Percentiles rank a stretch among this genome's conserved stretches.
These are phyloP conservation scores for Claviceps arundinis DNA, from an alignment of 2,329 filamentous ascomycete species.

Conservation along the genomic window DNA sequence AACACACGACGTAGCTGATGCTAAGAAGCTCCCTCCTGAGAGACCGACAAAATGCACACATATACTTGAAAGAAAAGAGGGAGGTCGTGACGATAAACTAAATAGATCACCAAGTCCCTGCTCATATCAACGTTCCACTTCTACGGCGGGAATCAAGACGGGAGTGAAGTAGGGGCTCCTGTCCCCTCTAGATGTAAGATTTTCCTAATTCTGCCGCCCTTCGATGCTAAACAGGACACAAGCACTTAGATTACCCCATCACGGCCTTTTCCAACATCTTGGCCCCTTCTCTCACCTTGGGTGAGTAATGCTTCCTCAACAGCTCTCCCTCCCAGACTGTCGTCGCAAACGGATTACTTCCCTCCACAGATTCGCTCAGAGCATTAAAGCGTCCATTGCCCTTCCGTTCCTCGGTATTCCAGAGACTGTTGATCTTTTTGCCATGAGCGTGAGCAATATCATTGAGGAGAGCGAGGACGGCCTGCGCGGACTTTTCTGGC, in stretches of 20 bases:
- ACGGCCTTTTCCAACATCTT: slow-evolving; percentile 56
- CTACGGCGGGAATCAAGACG: background rate
- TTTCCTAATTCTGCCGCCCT: too few relatives aligned
- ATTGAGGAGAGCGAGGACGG: slow-evolving; percentile 62
- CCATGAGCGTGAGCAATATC: slow-evolving; percentile 72
- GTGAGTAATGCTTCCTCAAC: slow-evolving; percentile 72
- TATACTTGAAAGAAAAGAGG: background rate
- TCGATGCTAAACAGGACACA: background rate
- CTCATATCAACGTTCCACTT: background rate
- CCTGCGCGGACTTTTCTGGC: slow-evolving; percentile 78
- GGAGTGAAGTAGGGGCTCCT: too few relatives aligned
- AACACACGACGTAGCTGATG: background rate
- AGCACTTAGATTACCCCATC: slow-evolving; percentile 14
- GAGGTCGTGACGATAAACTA: background rate
- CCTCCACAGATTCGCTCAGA: slow-evolving; percentile 59
- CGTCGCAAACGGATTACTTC: slow-evolving; percentile 77
- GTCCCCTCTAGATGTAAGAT: too few relatives aligned
- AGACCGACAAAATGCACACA: background rate
- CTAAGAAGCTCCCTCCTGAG: background rate
- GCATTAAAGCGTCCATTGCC: slow-evolving; percentile 81
- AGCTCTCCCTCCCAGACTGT: slow-evolving; percentile 93
- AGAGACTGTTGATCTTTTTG: slow-evolving; percentile 70
- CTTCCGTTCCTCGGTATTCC: slow-evolving; percentile 87
- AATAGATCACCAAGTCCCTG: background rate
- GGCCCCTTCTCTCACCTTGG: slow-evolving; percentile 66